Evolutionary conservation across 163 green algal species (phyloP).

Genomic region (Trebouxiophyceae sp.): DNA sequence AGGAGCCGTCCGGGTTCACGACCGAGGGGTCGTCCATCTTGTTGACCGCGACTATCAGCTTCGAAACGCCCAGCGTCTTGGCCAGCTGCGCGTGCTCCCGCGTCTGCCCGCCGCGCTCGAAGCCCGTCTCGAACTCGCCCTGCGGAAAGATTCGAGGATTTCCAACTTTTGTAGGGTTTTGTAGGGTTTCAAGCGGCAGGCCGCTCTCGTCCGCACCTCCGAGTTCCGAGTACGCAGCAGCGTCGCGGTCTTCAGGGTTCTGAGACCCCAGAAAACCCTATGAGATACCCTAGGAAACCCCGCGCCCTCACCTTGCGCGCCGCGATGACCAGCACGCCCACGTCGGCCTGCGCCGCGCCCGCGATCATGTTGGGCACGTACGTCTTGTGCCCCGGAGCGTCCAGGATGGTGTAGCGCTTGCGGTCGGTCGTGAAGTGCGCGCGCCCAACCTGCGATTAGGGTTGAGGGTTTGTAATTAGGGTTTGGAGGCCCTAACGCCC

Average conservation of each 20-base stretch:
- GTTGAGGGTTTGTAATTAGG: too few relatives aligned
- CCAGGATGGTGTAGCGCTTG: conserved; percentile 97
- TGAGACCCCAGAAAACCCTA: too few relatives aligned
- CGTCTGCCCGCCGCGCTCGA: conserved; percentile 96
- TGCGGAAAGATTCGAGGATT: conserved; percentile 20
- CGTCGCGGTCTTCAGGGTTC: too few relatives aligned
- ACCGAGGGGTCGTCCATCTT: conserved; percentile 97
- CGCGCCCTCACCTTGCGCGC: conserved; percentile 61
- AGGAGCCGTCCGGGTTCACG: conserved; percentile 30
- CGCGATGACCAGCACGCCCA: conserved; percentile 86
- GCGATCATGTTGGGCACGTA: conserved; percentile 99
- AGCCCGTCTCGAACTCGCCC: conserved; percentile 96
- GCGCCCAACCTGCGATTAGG: too few relatives aligned
- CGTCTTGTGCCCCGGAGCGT: conserved; percentile 98
- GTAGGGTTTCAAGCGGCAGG: not conserved
- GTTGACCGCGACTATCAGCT: conserved; percentile 97
- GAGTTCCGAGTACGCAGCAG: too few relatives aligned
- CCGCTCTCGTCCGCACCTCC: too few relatives aligned
- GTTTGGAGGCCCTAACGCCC: too few relatives aligned
- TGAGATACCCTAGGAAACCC: too few relatives aligned
- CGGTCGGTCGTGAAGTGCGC: conserved; percentile 94
- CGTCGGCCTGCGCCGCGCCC: conserved; percentile 81
- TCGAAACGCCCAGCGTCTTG: conserved; percentile 95
- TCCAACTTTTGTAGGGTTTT: conserved; percentile 7
- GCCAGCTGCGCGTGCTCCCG: conserved; percentile 97